These are phyloP conservation scores for Eucommia ulmoides DNA, from an alignment of 257 asterid genomes.

Conservation along the genomic window DNA sequence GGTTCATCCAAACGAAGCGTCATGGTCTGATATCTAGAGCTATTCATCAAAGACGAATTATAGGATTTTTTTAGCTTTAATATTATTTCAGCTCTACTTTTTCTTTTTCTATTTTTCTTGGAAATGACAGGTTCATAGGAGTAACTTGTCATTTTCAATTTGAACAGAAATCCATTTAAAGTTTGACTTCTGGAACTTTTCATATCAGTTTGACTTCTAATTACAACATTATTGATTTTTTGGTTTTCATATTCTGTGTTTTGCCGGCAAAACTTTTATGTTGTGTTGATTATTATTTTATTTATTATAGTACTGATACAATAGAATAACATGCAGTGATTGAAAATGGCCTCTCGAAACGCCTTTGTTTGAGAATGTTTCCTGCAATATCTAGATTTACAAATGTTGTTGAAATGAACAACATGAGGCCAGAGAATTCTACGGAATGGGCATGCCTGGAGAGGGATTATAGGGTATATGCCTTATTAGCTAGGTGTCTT, in stretches of 20 bases:
- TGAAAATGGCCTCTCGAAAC: conserved; percentile 43
- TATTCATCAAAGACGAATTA: too few relatives aligned
- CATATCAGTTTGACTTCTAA: background rate
- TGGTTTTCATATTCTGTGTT: background rate
- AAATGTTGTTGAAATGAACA: conserved; percentile 18
- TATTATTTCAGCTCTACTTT: too few relatives aligned
- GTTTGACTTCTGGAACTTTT: background rate
- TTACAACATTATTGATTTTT: background rate
- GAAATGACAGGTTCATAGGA: too few relatives aligned
- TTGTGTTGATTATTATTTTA: too few relatives aligned
- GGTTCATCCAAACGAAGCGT: too few relatives aligned
- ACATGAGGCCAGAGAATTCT: conserved; percentile 15
- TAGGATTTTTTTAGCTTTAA: too few relatives aligned
- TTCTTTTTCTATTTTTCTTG: too few relatives aligned
- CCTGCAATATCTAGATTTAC: conserved; percentile 36
- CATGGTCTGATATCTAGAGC: too few relatives aligned
- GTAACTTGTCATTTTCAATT: background rate
- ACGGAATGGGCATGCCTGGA: conserved; percentile 20
- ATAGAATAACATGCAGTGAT: conserved; percentile 39
- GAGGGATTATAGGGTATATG: conserved; percentile 51
- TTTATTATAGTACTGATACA: too few relatives aligned
- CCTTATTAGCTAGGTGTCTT: conserved; percentile 34
- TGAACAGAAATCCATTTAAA: background rate
- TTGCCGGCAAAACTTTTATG: background rate
- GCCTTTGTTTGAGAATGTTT: conserved; percentile 43